Base-by-base conservation (phyloP, 768 basidiomycete genomes). In the Mycena vulgaris region DNA sequence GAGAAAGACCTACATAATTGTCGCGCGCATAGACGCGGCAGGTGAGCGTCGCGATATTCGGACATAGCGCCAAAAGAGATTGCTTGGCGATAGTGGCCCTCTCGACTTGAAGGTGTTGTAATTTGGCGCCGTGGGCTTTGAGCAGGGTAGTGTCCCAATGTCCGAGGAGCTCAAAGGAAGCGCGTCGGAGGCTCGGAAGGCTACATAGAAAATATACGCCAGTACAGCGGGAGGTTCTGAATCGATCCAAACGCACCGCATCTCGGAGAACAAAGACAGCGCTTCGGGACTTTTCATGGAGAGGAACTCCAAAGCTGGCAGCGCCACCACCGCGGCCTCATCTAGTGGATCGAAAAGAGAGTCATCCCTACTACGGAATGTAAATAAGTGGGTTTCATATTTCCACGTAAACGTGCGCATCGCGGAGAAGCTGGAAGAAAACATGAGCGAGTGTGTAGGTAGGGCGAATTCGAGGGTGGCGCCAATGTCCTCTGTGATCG, bases 221-320 rank as follows among this genome's bases (percentile, higher is more conserved):
- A 31, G 16, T 5, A 5, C 4, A 52, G 1, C 2, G 19, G 4
- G 14, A 52, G n/a, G n/a, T n/a, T n/a, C n/a, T 4, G 8, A 14
- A 28, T 2, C 13, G n/a, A 13, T 51, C 13, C 14, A 42, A 53
- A 33, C 45, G 2, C 8, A 65, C 63, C 11, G 55, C 53, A 57
- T 52, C 17, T 53, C 1, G 10, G 37, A 27, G 21, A 65, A 48
- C 17, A 65, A 16, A 2, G 45, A 21, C 17, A 65, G 17, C 0
- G 16, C 31, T 27, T 65, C 39, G 5, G 53, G 40, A 19, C 17
- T 56, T 33, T 23, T 16, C 16, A 65, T 3, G 13, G 28, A 31
- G 14, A 65, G 31, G 5, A 25, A 47, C 16, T 56, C 40, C 31
- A 65, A 25, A 21, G 28, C 30, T n/a, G 63, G 63, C 8, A 65